Evolutionary conservation across 2,329 filamentous ascomycete genomes (phyloP).

Genomic region (Sarocladium brachiariae): DNA sequence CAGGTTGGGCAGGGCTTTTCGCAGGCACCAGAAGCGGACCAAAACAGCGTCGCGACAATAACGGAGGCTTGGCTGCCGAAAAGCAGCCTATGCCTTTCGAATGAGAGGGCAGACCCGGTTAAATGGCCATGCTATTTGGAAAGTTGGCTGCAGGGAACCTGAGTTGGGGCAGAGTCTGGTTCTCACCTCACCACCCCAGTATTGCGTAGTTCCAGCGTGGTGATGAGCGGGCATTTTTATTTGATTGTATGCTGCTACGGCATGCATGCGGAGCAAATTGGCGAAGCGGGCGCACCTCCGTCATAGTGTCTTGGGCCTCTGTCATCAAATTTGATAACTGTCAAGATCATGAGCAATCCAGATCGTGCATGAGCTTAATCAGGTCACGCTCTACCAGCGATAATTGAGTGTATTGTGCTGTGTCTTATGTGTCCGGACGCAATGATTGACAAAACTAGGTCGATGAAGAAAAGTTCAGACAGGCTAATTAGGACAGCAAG

Average conservation of each 20-base stretch:
- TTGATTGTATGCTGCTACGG: background rate
- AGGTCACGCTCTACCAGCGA: too few relatives aligned
- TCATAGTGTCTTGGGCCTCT: too few relatives aligned
- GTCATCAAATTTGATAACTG: too few relatives aligned
- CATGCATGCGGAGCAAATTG: background rate
- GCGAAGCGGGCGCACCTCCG: background rate
- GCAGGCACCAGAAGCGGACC: background rate
- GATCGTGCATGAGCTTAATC: too few relatives aligned
- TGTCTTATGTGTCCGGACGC: too few relatives aligned
- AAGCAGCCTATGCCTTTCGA: background rate
- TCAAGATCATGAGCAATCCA: too few relatives aligned
- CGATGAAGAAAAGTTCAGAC: too few relatives aligned
- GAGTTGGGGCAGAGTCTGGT: too few relatives aligned
- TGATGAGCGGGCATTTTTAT: slow-evolving; percentile 7
- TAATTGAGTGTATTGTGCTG: too few relatives aligned
- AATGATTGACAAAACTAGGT: too few relatives aligned
- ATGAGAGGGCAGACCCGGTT: background rate
- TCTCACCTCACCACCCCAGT: background rate
- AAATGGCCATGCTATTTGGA: background rate
- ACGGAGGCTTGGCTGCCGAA: background rate
- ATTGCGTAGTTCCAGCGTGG: background rate
- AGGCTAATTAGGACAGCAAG: too few relatives aligned
- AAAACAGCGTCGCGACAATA: background rate
- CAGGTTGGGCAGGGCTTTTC: too few relatives aligned
- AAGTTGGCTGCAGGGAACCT: background rate